Base-by-base conservation (phyloP, 2,329 filamentous ascomycete genomes). In the Rhynchosporium agropyri region DNA sequence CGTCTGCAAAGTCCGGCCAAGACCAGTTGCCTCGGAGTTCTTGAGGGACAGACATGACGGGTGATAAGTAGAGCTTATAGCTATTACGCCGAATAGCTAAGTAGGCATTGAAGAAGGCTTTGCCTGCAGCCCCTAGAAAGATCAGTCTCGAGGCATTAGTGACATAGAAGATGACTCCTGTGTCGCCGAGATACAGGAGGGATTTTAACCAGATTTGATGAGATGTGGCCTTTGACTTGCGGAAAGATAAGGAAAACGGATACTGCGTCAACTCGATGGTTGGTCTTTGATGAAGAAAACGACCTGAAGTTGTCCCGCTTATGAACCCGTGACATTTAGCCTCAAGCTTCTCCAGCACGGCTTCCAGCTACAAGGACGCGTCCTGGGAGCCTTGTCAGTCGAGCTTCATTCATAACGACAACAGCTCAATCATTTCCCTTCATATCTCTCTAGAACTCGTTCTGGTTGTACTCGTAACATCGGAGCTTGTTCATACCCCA, bases 331-430 rank as follows among this genome's bases (percentile, higher is more conserved):
- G 33, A 36, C 33, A 60, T 54, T 46, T 58, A 58, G 60, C 38
- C 50, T 36, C 33, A 36, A 36, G 33, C 33, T 42, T 12, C 28
- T 10, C 51, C n/a, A 38, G 29, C n/a, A 36, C 38, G 31, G 38
- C 13, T 31, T 9, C 12, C 50, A 60, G 43, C 12, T 29, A 61
- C 64, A 65, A n/a, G 33, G 6, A 36, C 69, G 69, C 68, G 70
- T 70, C 65, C 45, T 53, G 62, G 65, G 66, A 63, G 69, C 67
- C 69, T 69, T 72, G 58, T 60, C 29, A 63, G 66, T 68, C 61
- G 58, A 70, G 50, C 63, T 61, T 60, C 65, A 64, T 63, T 40
- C 42, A 31, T 56, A 62, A 62, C 58, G 55, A 61, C 60, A 61
- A 67, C 63, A 72, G 64, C 67, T 71, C 63, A 46, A 67, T 58